Conservation (phyloP, 768 basidiomycete species). For the Lactifluus hygrophoroides region DNA sequence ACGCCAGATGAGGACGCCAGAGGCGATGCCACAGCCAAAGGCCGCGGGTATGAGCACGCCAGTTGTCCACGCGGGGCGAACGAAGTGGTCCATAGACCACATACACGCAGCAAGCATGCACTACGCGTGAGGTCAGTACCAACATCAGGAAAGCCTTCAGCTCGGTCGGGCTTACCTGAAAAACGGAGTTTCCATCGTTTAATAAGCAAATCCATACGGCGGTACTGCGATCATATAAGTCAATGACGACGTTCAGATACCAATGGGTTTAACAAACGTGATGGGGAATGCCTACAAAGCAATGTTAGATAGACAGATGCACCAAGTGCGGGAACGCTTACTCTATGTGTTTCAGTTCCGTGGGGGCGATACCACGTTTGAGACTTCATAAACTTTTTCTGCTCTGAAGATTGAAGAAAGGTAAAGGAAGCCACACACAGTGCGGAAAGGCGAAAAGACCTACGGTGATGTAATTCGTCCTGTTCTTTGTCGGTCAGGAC, state of each 20-base stretch:
- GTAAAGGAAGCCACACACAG: slow-evolving; percentile 1
- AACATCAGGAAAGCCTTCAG: background rate
- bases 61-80: slow-evolving; percentile 63
- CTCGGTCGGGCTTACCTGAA: slow-evolving; percentile 43
- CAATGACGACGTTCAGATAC: background rate
- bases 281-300: slow-evolving; percentile 56
- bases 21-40: slow-evolving; percentile 70
- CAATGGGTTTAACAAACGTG: slow-evolving; percentile 32
- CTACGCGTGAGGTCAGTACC: slow-evolving; percentile 26
- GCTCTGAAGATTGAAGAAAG: slow-evolving; percentile 36
- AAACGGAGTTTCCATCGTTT: slow-evolving; percentile 71
- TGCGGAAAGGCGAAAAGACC: slow-evolving; percentile 23
- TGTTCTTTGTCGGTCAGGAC: slow-evolving; percentile 62
- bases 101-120: slow-evolving; percentile 64
- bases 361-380: slow-evolving; percentile 87
- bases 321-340: slow-evolving; percentile 26
- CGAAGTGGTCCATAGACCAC: slow-evolving; percentile 71
- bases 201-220: slow-evolving; percentile 67
- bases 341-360: slow-evolving; percentile 72
- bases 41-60: slow-evolving; percentile 60
- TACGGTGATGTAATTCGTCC: slow-evolving; percentile 55
- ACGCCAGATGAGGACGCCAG: slow-evolving; percentile 66
- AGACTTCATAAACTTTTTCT: slow-evolving; percentile 56
- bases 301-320: slow-evolving; percentile 28
- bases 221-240: slow-evolving; percentile 31